These are phyloP conservation scores for Ostreobium quekettii DNA, from an alignment of 139 green algal species.

Conservation along the genomic window DNA sequence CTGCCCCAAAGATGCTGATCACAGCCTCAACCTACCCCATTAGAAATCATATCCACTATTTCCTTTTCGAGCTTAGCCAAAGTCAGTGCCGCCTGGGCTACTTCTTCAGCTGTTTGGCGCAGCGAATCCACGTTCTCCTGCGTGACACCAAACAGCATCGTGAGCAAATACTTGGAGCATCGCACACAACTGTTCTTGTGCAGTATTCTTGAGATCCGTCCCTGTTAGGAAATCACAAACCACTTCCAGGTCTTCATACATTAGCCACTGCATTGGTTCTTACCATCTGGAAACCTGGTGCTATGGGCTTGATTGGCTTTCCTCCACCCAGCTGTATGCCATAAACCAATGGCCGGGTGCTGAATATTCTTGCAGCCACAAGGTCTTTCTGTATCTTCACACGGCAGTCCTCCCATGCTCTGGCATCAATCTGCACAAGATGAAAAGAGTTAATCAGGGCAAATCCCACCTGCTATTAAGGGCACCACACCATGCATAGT, in stretches of 20 bases:
- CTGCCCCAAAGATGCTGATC: conserved; percentile 19
- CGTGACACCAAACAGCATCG: too few relatives aligned
- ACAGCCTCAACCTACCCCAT: conserved; percentile 22
- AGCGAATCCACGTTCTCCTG: conserved; percentile 52
- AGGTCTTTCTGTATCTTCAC: conserved; percentile 12
- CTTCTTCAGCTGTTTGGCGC: conserved; percentile 76
- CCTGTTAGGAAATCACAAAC: not conserved
- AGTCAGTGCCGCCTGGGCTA: conserved; percentile 61
- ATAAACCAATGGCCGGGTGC: conserved; percentile 17
- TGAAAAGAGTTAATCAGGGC: too few relatives aligned
- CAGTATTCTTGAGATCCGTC: too few relatives aligned
- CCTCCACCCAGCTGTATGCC: not conserved
- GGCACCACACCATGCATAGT: too few relatives aligned
- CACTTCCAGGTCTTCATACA: not conserved
- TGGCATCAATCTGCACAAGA: conserved; percentile 3
- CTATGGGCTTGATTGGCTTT: conserved; percentile 17
- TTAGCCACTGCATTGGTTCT: not conserved
- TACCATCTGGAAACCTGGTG: conserved; percentile 6
- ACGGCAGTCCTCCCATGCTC: not conserved
- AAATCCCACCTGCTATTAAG: too few relatives aligned
- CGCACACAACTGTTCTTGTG: too few relatives aligned
- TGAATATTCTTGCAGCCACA: conserved; percentile 6
- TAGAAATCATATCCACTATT: conserved; percentile 39
- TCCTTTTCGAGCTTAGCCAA: conserved; percentile 71
- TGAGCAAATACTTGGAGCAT: too few relatives aligned